Evolutionary conservation across 1,284 basidiomycete genomes (phyloP).

Genomic region (Rhodofomes roseus): DNA sequence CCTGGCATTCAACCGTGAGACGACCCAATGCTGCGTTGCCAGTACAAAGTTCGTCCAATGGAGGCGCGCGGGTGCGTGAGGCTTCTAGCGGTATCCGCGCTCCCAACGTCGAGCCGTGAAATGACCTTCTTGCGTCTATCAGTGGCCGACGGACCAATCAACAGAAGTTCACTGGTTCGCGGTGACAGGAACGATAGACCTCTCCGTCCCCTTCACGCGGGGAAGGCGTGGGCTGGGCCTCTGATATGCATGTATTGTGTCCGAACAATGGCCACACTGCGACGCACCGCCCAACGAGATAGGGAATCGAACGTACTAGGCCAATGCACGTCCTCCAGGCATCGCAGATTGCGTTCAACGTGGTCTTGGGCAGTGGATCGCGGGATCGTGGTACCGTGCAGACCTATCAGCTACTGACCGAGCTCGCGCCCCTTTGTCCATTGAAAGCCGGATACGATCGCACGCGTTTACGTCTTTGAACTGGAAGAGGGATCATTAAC

Average conservation of each 20-base stretch:
- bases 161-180: background rate
- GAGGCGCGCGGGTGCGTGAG: background rate
- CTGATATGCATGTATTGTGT: background rate
- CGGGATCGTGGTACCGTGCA: background rate
- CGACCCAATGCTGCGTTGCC: background rate
- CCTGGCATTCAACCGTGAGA: background rate
- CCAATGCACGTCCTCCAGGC: background rate
- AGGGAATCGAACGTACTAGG: background rate
- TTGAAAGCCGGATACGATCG: constrained; percentile 52
- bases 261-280: background rate
- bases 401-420: constrained; percentile 15
- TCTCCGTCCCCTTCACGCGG: constrained; percentile 1
- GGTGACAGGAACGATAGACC: background rate
- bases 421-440: constrained; percentile 54
- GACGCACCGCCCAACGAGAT: background rate
- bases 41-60: background rate
- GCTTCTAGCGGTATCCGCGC: background rate
- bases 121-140: constrained; percentile 3
- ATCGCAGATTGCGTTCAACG: background rate
- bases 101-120: background rate
- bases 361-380: background rate
- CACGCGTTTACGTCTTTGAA: constrained; percentile 64
- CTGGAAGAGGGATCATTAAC: constrained; percentile 28
- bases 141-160: background rate
- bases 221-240: background rate